Evolutionary conservation across 345 rosid species (phyloP).

Genomic region (Syzygium oleosum): DNA sequence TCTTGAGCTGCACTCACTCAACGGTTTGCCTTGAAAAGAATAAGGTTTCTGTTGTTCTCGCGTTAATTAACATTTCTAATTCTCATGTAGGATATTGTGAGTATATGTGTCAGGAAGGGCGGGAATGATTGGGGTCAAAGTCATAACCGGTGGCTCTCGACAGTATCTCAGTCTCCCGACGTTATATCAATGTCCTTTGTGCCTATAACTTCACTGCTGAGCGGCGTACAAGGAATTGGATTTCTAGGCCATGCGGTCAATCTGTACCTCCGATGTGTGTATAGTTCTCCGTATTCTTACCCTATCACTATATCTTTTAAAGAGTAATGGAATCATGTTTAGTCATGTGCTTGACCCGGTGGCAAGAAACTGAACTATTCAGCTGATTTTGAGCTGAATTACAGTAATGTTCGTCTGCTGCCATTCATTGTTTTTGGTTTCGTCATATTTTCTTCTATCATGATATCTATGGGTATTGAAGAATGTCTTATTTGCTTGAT

Average conservation of each 20-base stretch:
- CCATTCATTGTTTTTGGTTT: neutral
- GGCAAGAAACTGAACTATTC: neutral
- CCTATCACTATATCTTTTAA: neutral
- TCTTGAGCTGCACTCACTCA: neutral
- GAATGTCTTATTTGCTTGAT: neutral
- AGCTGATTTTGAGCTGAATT: neutral
- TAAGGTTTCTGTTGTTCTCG: neutral
- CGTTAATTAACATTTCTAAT: neutral
- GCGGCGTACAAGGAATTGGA: conserved; percentile 80
- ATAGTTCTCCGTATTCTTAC: neutral
- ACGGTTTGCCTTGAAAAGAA: neutral
- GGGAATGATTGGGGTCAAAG: conserved; percentile 63
- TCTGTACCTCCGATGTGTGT: conserved; percentile 88
- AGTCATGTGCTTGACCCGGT: neutral
- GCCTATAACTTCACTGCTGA: conserved; percentile 81
- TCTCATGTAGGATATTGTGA: conserved; percentile 33
- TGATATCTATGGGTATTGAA: neutral
- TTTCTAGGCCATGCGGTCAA: conserved; percentile 82
- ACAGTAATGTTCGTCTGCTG: neutral
- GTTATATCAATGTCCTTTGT: conserved; percentile 90
- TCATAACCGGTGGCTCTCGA: conserved; percentile 85
- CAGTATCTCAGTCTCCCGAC: conserved; percentile 65
- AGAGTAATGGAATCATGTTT: neutral
- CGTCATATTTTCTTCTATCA: neutral
- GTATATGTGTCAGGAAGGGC: conserved; percentile 58